Base-by-base conservation (phyloP, 495 filamentous ascomycete genomes). In the Neurospora sp. region DNA sequence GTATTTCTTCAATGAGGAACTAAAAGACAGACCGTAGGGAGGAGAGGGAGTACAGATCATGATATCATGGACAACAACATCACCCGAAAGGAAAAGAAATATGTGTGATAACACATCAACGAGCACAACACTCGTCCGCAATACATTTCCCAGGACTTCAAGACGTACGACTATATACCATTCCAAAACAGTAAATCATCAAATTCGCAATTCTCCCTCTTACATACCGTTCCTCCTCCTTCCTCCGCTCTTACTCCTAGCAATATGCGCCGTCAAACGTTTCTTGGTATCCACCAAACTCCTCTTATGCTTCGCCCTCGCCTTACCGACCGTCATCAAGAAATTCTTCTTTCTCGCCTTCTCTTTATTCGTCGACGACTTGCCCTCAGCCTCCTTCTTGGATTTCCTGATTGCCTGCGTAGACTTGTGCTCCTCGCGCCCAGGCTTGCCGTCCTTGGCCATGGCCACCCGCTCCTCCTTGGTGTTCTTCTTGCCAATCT, bases 281-380 rank as follows among this genome's bases (percentile, higher is more conserved):
- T 89, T 91, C 75, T 88, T 87, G 61, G 90, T 93, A 77, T 97
- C 90, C 48, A 91, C 87, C 78, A 99, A 84, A 89, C 93, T 97
- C 76, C 93, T 86, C 90, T 97, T 98, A 79, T 92, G 90, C 86
- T 98, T 98, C 68, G 85, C 87, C 83, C 93, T 93, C 3, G 96
- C 95, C 86, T 98, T 98, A 68, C 94, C 93, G 44, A 98, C 81
- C 39, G 94, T 97, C 96, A 99, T 99, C 77, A 98, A 79, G 81
- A 98, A 96, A 80, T 98, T 98, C 90, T 99, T 98, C 85, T 90
- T 91, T 70, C 95, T 85, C 38, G 92, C 90, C 87, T 99, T 99
- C 86, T 99, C 96, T 86, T 92, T 93, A 83, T 99, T 99, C 76
- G 96, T 99, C 5, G 92, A 93, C 81, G 92, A 95, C 87, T 98